Base-by-base conservation (phyloP, 2,329 filamentous ascomycete species). In the Aspergillus hortae region DNA sequence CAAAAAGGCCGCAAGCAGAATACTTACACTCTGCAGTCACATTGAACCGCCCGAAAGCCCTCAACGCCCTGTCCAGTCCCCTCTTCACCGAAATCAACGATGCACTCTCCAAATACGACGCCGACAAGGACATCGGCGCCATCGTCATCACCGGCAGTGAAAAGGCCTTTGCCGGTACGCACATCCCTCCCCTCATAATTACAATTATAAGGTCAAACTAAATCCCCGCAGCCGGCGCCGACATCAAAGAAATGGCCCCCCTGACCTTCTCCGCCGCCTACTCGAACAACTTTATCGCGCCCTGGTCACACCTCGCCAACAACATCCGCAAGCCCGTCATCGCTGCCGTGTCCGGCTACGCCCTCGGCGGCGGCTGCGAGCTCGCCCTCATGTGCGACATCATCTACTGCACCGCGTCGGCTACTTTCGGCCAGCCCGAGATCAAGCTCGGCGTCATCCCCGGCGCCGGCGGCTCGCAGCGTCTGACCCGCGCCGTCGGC, bases 201-300 rank as follows among this genome's bases (percentile, higher is more conserved):
- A 6, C 33, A 35, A 12, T 12, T n/a, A 15, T 38, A 46, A 27
- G 32, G 5, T 33, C 23, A 49, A 51, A 53, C 54, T 36, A 41
- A 36, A 50, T 27, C 42, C 40, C 17, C n/a, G 48, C 65, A 69
- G 92, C 94, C 42, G 94, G 94, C 47, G 94, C 94, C 55, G 94
- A 99, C 74, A 99, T 99, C 78, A 97, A 97, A 75, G 94, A 99
- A 75, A 99, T 99, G 94, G 89, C 90, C 27, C 86, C 90, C 55
- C 84, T 96, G 36, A 92, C 87, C 50, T 99, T 99, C 75, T 83
- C 89, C 57, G 79, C 87, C 59, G 92, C 94, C 36, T 97, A 96
- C 77, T 88, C 84, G 44, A 84, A 79, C 61, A 90, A 95, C 68
- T 99, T 99, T 73, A 97, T 99, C 73, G 91, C 96, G 70, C 85